A percentile compares a stretch with the other conserved stretches of the same genome.
These are phyloP conservation scores for Hypomyces perniciosus DNA, from an alignment of 2,329 filamentous ascomycete genomes.

Conservation along the genomic window DNA sequence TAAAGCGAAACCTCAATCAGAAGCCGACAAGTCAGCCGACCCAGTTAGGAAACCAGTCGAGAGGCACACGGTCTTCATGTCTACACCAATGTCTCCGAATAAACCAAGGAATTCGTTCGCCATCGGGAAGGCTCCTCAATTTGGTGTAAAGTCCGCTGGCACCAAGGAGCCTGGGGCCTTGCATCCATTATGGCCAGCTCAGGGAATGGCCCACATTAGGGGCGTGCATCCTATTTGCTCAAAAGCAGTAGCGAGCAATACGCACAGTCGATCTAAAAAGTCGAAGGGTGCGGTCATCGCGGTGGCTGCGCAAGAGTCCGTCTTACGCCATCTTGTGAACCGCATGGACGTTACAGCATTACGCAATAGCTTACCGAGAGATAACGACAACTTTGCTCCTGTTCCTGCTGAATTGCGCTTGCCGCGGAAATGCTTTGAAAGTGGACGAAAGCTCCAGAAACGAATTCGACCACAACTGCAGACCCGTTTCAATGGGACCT, in stretches of 20 bases:
- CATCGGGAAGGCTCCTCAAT: slow-evolving; percentile 27
- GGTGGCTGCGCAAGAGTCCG: slow-evolving; percentile 36
- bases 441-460: slow-evolving; percentile 46
- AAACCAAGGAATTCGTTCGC: slow-evolving; percentile 29
- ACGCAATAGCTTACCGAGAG: slow-evolving; percentile 22
- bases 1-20: slow-evolving; percentile 25
- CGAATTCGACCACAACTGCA: slow-evolving; percentile 43
- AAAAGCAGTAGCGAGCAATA: neutral
- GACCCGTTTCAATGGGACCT: slow-evolving; percentile 17
- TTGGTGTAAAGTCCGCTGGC: slow-evolving; percentile 38
- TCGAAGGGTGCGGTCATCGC: slow-evolving; percentile 43
- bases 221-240: slow-evolving; percentile 26
- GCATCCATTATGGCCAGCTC: slow-evolving; percentile 66
- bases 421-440: slow-evolving; percentile 52
- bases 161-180: slow-evolving; percentile 60
- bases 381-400: slow-evolving; percentile 36
- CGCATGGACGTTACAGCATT: slow-evolving; percentile 23
- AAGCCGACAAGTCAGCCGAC: slow-evolving; percentile 17
- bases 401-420: slow-evolving; percentile 46
- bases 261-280: slow-evolving; percentile 30
- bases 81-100: slow-evolving; percentile 48
- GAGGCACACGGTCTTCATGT: slow-evolving; percentile 42
- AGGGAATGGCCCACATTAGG: slow-evolving; percentile 58
- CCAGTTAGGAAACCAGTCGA: slow-evolving; percentile 20
- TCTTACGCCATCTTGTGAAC: slow-evolving; percentile 30